These are phyloP conservation scores for Daldinia childiae DNA, from an alignment of 495 filamentous ascomycete species.

Conservation along the genomic window DNA sequence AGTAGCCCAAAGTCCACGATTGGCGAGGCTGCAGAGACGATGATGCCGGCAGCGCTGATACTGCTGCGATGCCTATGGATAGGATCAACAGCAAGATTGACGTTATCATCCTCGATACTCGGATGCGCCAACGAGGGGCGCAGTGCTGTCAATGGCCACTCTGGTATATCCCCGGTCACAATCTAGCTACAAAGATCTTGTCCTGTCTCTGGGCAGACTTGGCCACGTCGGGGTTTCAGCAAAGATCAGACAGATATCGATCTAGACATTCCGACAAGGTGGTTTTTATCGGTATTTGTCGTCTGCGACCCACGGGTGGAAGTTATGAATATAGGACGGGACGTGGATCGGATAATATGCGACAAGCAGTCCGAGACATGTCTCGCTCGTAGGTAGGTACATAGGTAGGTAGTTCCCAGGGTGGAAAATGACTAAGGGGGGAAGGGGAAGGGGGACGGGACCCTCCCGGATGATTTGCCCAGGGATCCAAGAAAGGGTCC, in stretches of 20 bases:
- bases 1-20: conserved; percentile 39
- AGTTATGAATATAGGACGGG: not conserved
- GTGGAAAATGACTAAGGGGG: conserved; percentile 29
- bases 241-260: conserved; percentile 10
- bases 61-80: conserved; percentile 20
- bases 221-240: conserved; percentile 21
- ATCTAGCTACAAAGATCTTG: not conserved
- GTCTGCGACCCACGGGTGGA: not conserved
- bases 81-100: conserved; percentile 16
- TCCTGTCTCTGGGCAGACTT: conserved; percentile 11
- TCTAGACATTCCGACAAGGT: conserved; percentile 17
- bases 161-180: not conserved
- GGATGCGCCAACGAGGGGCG: not conserved
- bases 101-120: conserved; percentile 27
- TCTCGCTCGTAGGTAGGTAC: conserved; percentile 12
- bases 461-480: conserved; percentile 24
- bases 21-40: conserved; percentile 36
- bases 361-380: conserved; percentile 13
- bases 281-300: not conserved
- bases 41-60: conserved; percentile 33
- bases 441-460: no score
- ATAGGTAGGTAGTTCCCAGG: no score
- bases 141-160: not conserved
- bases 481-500: conserved; percentile 22
- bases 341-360: conserved; percentile 16